phyloP scores from a whole-genome alignment of 2,329 filamentous ascomycete species.

The Myriosclerotinia duriaeana region DNA sequence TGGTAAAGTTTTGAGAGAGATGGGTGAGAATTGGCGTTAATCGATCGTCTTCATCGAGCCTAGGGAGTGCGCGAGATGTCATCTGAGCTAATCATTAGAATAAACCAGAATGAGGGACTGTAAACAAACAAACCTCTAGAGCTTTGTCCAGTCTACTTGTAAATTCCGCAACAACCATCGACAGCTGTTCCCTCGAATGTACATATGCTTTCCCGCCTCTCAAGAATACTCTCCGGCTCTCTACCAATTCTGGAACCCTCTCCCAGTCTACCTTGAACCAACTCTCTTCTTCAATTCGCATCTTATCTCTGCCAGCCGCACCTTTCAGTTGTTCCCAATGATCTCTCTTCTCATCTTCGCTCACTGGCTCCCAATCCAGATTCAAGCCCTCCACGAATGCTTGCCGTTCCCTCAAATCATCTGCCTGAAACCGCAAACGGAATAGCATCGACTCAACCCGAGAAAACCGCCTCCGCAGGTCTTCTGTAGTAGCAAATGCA shows the following conservation, averaged over 20 bases:
- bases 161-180: conserved; percentile 88
- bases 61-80: conserved; percentile 85
- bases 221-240: conserved; percentile 73
- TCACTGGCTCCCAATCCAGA: conserved; percentile 81
- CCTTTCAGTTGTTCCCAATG: conserved; percentile 40
- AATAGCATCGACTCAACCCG: conserved; percentile 90
- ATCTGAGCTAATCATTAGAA: conserved; percentile 51
- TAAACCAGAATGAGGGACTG: not conserved
- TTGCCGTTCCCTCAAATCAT: conserved; percentile 69
- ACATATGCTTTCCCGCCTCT: conserved; percentile 86
- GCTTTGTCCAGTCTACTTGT: conserved; percentile 74
- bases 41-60: conserved; percentile 94
- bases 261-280: conserved; percentile 99
- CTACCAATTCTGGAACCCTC: conserved; percentile 84
- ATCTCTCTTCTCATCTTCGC: conserved; percentile 69
- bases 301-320: conserved; percentile 40
- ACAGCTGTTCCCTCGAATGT: conserved; percentile 79
- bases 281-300: conserved; percentile 68
- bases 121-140: conserved; percentile 69
- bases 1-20: conserved; percentile 93
- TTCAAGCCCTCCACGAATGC: conserved; percentile 75
- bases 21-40: conserved; percentile 74
- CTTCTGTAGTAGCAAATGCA: conserved; percentile 88
- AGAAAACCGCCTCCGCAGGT: conserved; percentile 81
- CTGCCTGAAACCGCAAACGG: conserved; percentile 73